Base-by-base conservation (phyloP, 1,284 basidiomycete genomes). In the Peniophora sp. region DNA sequence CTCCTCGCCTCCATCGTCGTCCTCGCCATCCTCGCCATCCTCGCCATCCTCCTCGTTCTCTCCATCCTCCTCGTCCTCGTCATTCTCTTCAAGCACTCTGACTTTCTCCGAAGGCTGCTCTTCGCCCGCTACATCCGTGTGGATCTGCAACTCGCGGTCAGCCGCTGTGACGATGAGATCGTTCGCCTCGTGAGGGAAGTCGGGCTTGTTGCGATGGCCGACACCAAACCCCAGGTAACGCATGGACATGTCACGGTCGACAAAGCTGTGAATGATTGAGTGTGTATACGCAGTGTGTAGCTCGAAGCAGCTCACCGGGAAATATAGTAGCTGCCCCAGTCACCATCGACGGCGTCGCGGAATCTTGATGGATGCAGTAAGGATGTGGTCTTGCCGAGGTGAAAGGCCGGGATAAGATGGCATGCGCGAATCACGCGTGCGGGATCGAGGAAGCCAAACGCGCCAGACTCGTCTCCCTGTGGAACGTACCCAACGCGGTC, bases 391-490 rank as follows among this genome's bases (percentile, higher is more conserved):
- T n/a, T 45, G 2, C 45, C 45, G 20, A 47, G 39, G 8, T 35
- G 45, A 47, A 63, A 63, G 2, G 50, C 53, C 2, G 61, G 63
- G 3, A 63, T 57, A 1, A 65, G 47, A 34, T 64, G 62, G 23
- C 45, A 50, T n/a, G 49, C 58, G 2, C 58, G 59, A 16, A 62
- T 44, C 10, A 63, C 56, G n/a, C 51, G 32, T 0, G 25, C 23
- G 0, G 60, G 63, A 34, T 62, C 58, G 3, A 65, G 47, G 48
- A 65, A 65, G 1, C 58, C 58, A 48, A 65, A 65, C 2, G 60
- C 58, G 12, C 48, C 41, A 10, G 12, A 14, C 10, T 19, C 14
- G 38, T 59, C 55, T 3, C 32, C 24, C 9, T 53, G 51, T 16
- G 54, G 41, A 0, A 62, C 49, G 52, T 61, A 65, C 3, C 55